Conservation (phyloP, 345 rosid species). For the Reutealis trisperma region DNA sequence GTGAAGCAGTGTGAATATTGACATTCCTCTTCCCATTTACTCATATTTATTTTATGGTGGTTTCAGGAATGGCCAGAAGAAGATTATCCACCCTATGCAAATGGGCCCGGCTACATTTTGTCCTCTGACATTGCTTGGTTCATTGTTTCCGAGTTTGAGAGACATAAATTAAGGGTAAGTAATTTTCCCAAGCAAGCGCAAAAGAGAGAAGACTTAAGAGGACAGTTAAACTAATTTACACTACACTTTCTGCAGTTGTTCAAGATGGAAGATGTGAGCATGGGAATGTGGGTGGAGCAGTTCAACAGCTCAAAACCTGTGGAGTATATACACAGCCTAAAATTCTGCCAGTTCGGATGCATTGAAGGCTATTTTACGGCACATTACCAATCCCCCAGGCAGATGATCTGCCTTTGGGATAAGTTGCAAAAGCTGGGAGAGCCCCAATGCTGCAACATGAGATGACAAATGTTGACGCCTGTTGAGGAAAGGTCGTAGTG, state of each 20-base stretch:
- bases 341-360: constrained; percentile 93
- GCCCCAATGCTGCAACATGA: constrained; percentile 88
- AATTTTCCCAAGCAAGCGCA: background rate
- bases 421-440: constrained; percentile 52
- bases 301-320: constrained; percentile 78
- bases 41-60: constrained; percentile 17
- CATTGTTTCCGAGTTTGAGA: constrained; percentile 81
- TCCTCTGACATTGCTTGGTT: constrained; percentile 75
- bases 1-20: too few species aligned
- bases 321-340: constrained; percentile 75
- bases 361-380: constrained; percentile 81
- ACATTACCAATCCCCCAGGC: constrained; percentile 95
- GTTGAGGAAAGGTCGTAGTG: background rate
- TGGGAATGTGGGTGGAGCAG: constrained; percentile 99
- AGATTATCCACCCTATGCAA: constrained; percentile 94
- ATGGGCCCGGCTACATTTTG: constrained; percentile 89
- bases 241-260: constrained; percentile 55
- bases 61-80: constrained; percentile 97
- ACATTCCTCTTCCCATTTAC: constrained; percentile 9
- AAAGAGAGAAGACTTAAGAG: too few species aligned
- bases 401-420: constrained; percentile 92
- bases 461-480: constrained; percentile 36
- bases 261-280: constrained; percentile 99
- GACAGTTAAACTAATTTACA: background rate
- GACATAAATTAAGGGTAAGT: constrained; percentile 68